Percentiles rank a stretch among this genome's conserved stretches.
These are phyloP conservation scores for Pleurotus tuoliensis DNA, from an alignment of 768 basidiomycete species.

Conservation along the genomic window DNA sequence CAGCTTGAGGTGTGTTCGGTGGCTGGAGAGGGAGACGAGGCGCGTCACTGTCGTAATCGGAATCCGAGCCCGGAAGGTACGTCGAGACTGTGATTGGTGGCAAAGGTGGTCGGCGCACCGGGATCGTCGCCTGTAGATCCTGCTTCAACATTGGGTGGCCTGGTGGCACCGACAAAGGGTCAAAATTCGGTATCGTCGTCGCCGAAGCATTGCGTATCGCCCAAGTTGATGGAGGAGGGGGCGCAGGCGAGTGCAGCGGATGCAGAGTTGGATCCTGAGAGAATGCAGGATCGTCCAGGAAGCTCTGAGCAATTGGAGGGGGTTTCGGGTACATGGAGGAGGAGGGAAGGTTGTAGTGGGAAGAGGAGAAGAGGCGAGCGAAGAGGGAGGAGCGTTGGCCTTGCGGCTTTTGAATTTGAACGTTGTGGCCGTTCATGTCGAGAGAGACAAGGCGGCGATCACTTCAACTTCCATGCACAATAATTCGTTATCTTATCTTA, in stretches of 20 bases:
- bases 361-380: slow-evolving; percentile 15
- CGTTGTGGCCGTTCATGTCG: background rate
- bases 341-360: background rate
- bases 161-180: background rate
- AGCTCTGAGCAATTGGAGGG: slow-evolving; percentile 21
- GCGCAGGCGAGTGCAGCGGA: slow-evolving; percentile 27
- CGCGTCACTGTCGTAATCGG: background rate
- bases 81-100: slow-evolving; percentile 2
- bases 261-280: slow-evolving; percentile 50
- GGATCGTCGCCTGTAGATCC: background rate
- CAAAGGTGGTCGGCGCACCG: slow-evolving; percentile 2
- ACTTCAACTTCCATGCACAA: no score
- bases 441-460: no score
- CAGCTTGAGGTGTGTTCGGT: slow-evolving; percentile 8
- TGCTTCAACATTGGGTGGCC: slow-evolving; percentile 1
- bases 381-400: slow-evolving; percentile 5
- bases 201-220: background rate
- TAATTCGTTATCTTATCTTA: no score
- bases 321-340: slow-evolving; percentile 9
- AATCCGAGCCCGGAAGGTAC: background rate
- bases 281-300: slow-evolving; percentile 55
- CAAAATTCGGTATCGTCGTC: background rate
- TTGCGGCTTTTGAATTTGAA: background rate
- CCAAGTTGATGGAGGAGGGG: background rate
- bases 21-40: slow-evolving; percentile 2